A percentile compares a stretch with the other conserved stretches of the same genome.
These are phyloP conservation scores for Xylaria sp. DNA, from an alignment of 2,329 filamentous ascomycete genomes.

Conservation along the genomic window DNA sequence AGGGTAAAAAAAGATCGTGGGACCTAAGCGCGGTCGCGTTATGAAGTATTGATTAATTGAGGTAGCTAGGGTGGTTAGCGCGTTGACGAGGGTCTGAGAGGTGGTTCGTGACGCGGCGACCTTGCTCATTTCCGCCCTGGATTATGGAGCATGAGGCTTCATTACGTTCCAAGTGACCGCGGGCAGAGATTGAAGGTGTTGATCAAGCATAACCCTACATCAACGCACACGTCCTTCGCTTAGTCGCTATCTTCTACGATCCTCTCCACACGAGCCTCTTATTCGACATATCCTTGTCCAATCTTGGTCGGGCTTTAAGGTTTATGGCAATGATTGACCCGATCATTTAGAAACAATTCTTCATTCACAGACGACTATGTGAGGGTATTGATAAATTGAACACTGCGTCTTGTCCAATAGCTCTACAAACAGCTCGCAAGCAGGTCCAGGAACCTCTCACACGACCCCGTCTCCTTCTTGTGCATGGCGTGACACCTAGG, in stretches of 20 bases:
- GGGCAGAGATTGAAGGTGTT: background rate
- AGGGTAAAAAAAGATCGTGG: background rate
- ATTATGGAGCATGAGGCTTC: background rate
- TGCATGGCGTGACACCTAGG: background rate
- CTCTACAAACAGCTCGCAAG: background rate
- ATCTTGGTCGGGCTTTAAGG: background rate
- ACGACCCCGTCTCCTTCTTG: background rate
- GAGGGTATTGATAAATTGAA: background rate
- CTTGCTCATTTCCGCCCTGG: background rate
- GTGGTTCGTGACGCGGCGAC: background rate
- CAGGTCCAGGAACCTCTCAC: background rate
- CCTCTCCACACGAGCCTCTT: background rate
- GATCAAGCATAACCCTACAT: background rate
- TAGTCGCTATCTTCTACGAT: background rate
- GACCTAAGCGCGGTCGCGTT: conserved; percentile 2
- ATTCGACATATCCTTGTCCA: background rate
- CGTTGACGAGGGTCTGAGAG: background rate
- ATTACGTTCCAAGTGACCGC: background rate
- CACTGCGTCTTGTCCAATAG: background rate
- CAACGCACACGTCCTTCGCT: background rate
- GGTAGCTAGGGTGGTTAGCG: background rate
- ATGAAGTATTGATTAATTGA: background rate
- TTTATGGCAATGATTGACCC: background rate
- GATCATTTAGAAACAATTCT: background rate
- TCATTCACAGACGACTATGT: background rate